Base-by-base conservation (phyloP, 2,329 filamentous ascomycete species). In the Eurotiales sp. region DNA sequence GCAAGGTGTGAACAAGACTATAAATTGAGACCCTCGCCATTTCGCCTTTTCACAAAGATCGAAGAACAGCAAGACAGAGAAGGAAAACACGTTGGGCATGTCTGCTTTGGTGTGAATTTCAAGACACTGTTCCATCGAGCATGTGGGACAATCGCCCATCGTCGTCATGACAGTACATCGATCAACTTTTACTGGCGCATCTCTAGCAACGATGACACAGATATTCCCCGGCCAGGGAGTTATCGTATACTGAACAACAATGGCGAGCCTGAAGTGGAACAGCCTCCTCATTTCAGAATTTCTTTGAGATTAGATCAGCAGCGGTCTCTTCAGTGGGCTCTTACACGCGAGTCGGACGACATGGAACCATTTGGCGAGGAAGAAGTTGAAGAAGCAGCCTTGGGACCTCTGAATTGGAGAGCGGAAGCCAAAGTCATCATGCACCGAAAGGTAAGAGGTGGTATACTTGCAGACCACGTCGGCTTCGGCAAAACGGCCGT, bases 401-500 rank as follows among this genome's bases (percentile, higher is more conserved):
- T 84, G 11, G 59, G 70, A 0, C 61, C 72, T 19, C 60, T 84
- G 25, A 73, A 76, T 10, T 86, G 81, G 79, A 76, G 79, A 52
- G 74, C 76, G 2, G 83, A 85, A 61, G 81, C n/a, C 58, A 73
- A 53, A 62, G 70, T 30, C 21, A 63, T n/a, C 44, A 71, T 47
- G 30, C 53, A 27, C 55, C 63, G 60, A 30, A 50, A 55, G 10
- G 56, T 84, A 36, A 75, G 74, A 15, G 84, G 84, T 11, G 84
- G 84, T 4, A 73, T 87, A 15, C 70, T 86, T 29, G 83, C 83
- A 2, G 82, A 86, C 59, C 74, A 81, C 40, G 82, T 85, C 29
- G 83, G 81, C 0, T 87, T 84, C 59, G 85, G 85, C 0, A 87
- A 88, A 59, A 87, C 84, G 0, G 77, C 82, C 1, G 77, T 79